These are phyloP conservation scores for Cyclotella atomus DNA, from an alignment of 108 stramenopile genomes.

Conservation along the genomic window DNA sequence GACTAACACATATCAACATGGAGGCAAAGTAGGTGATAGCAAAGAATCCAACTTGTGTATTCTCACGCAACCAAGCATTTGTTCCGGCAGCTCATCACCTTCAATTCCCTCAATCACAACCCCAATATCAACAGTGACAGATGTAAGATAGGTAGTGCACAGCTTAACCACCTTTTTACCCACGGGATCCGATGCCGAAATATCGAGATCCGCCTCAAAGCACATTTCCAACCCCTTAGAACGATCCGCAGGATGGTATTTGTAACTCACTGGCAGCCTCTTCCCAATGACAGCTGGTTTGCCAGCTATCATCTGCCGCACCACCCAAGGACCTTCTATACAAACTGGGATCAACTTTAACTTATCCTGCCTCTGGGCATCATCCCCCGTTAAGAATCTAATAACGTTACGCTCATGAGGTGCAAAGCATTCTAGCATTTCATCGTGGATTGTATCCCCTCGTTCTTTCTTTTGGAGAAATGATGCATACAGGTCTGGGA, in stretches of 20 bases:
- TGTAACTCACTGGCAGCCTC: slow-evolving; percentile 52
- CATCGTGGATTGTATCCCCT: slow-evolving; percentile 35
- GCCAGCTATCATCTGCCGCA: slow-evolving; percentile 48
- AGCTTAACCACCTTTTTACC: slow-evolving; percentile 71
- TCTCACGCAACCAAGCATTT: slow-evolving; percentile 74
- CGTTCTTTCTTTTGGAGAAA: slow-evolving; percentile 55
- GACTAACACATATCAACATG: too few species aligned
- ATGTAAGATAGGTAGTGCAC: slow-evolving; percentile 64
- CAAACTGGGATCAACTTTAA: slow-evolving; percentile 53
- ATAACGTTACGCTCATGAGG: slow-evolving; percentile 59
- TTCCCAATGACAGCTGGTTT: slow-evolving; percentile 60
- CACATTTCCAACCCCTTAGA: slow-evolving; percentile 54
- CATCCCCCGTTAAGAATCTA: slow-evolving; percentile 78
- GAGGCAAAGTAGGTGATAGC: slow-evolving; percentile 53
- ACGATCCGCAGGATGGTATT: slow-evolving; percentile 48
- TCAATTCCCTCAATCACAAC: slow-evolving; percentile 78
- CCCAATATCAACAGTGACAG: slow-evolving; percentile 79
- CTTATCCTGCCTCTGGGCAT: slow-evolving; percentile 25
- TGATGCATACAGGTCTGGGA: slow-evolving; percentile 65
- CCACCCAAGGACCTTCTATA: slow-evolving; percentile 46
- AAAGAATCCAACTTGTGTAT: slow-evolving; percentile 82
- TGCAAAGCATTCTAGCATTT: slow-evolving; percentile 41
- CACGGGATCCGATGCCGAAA: slow-evolving; percentile 71
- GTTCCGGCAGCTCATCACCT: slow-evolving; percentile 83
- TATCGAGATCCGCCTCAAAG: slow-evolving; percentile 84